A percentile compares a stretch with the other conserved stretches of the same genome.
phyloP scores from a whole-genome alignment of 805 yeast genomes.

The Starmerella etchellsii region DNA sequence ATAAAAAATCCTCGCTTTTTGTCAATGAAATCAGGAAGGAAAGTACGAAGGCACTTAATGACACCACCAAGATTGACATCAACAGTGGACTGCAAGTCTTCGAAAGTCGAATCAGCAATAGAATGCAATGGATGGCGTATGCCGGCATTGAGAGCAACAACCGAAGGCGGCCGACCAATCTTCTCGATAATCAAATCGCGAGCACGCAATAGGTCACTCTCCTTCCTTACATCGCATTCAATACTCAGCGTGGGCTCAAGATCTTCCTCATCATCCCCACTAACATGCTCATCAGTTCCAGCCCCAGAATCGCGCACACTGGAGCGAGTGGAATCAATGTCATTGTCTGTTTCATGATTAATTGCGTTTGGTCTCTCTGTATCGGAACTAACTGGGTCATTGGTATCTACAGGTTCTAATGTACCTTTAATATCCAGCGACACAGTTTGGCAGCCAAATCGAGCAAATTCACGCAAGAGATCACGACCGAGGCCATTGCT shows the following conservation, averaged over 20 bases:
- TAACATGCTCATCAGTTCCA: not conserved
- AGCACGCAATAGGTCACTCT: slow-evolving; percentile 33
- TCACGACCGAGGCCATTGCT: slow-evolving; percentile 63
- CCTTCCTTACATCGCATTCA: slow-evolving; percentile 56
- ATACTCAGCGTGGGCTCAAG: slow-evolving; percentile 17
- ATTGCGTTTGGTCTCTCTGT: too few species aligned
- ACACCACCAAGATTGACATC: slow-evolving; percentile 59
- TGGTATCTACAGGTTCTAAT: too few species aligned
- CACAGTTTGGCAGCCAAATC: slow-evolving; percentile 39
- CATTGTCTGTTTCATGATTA: not conserved
- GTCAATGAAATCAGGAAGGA: slow-evolving; percentile 59
- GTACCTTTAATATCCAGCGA: slow-evolving; percentile 43
- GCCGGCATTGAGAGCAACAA: slow-evolving; percentile 80
- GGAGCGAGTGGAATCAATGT: not conserved
- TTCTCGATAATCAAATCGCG: slow-evolving; percentile 33
- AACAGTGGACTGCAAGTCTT: slow-evolving; percentile 49
- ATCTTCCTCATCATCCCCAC: not conserved
- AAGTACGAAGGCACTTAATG: slow-evolving; percentile 54
- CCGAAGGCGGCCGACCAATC: slow-evolving; percentile 44
- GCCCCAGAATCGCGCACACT: too few species aligned
- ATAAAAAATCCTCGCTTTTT: slow-evolving; percentile 59
- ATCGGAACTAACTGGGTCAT: too few species aligned
- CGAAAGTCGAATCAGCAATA: slow-evolving; percentile 36
- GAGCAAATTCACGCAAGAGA: slow-evolving; percentile 37
- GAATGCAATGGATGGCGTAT: slow-evolving; percentile 26